Base-by-base conservation (phyloP, 805 yeast genomes). In the Lachancea nothofagi region DNA sequence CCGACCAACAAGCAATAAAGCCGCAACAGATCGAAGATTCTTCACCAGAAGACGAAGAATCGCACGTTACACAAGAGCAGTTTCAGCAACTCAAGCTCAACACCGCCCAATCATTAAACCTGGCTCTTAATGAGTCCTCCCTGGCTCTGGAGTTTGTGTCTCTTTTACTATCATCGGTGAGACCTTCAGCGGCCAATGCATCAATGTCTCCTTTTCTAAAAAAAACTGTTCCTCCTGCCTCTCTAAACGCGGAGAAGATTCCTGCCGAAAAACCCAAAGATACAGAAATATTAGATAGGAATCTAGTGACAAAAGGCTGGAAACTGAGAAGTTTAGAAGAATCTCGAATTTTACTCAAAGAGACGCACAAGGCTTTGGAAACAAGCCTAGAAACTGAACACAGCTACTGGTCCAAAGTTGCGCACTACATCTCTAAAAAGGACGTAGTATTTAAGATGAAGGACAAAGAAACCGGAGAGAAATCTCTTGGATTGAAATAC, bases 111-210 rank as follows among this genome's bases (percentile, higher is more conserved):
- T 66, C 69, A 30, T 68, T 83, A 22, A 72, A 75, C 39, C 60
- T 77, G 0, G 95, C 97, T 2, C 67, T 85, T 49, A 93, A 90
- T 57, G 97, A 93, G 55, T 79, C 95, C 0, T 88, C 96, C 0
- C 62, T 93, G 27, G 80, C 95, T 1, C 66, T 89, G 42, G 98
- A 90, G 55, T 84, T 89, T 47, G 81, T 90, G 1, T 86, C 96
- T 1, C 68, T 90, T 44, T 65, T 93, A 42, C 72, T 90, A 30
- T 83, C 96, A 14, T 74, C 85, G 8, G 77, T 77, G 8, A 73
- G 93, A 46, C 96, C 96, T 1, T 85, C 86, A 14, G 83, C 90
- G 1, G 95, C 94, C 2, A 74, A 83, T 24, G 71, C 88, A 2
- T 86, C 97, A 1, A 85, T 90, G 78, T 87, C 96, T 1, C 87